These are phyloP conservation scores for Asterochloris sp. DNA, from an alignment of 139 green algal species.

Conservation along the genomic window DNA sequence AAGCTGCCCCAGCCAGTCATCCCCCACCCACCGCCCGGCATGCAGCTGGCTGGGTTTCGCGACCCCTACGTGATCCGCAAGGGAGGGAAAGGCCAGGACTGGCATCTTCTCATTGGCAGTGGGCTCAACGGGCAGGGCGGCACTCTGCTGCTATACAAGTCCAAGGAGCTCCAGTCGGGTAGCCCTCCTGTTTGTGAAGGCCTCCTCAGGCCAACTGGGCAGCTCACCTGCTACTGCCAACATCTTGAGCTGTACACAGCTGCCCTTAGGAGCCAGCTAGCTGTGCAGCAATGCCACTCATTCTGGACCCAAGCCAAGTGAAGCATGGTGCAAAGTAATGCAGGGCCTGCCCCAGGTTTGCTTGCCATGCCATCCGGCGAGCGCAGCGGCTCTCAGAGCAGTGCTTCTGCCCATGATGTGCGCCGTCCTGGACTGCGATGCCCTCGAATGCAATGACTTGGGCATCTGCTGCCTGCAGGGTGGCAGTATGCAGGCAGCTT, in stretches of 20 bases:
- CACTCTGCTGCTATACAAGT: slow-evolving; percentile 49
- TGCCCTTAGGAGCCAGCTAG: background rate
- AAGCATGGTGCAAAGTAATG: too few species aligned
- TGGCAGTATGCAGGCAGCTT: slow-evolving; percentile 49
- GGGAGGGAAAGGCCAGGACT: background rate
- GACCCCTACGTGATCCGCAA: slow-evolving; percentile 34
- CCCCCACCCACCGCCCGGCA: slow-evolving; percentile 10
- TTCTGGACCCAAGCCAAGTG: too few species aligned
- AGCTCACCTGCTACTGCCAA: background rate
- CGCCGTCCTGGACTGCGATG: too few species aligned
- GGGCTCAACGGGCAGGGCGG: slow-evolving; percentile 41
- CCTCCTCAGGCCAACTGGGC: background rate
- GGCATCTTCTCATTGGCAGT: slow-evolving; percentile 46
- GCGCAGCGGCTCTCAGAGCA: too few species aligned
- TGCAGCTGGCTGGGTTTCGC: slow-evolving; percentile 25
- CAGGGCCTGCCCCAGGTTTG: too few species aligned
- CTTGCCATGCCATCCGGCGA: too few species aligned
- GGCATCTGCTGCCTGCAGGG: slow-evolving; percentile 19
- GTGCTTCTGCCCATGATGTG: too few species aligned
- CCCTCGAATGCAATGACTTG: too few species aligned
- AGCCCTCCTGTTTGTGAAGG: background rate
- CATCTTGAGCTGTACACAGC: background rate
- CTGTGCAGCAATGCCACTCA: background rate
- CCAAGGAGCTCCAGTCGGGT: slow-evolving; percentile 6
- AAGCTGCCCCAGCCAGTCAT: slow-evolving; percentile 27